Conservation (phyloP, 179 eudicot species). For the Corrigiola litoralis region DNA sequence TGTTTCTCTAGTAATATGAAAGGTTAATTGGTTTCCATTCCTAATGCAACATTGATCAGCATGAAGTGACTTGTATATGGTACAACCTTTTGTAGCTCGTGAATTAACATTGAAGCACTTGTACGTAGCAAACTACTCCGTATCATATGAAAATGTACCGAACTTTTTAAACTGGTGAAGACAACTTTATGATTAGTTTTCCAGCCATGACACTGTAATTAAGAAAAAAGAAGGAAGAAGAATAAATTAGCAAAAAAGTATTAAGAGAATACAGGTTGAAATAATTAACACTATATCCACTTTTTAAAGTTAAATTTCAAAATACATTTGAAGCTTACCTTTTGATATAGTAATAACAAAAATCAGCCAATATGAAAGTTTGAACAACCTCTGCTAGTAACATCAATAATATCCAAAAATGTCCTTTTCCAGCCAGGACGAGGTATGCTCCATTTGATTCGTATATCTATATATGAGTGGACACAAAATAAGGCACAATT, state of each 20-base stretch:
- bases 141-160: background rate
- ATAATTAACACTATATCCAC: background rate
- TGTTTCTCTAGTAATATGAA: too few species aligned
- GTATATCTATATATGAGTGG: slow-evolving; percentile 39
- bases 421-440: slow-evolving; percentile 50
- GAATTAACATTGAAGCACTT: too few species aligned
- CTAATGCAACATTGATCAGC: too few species aligned
- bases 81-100: too few species aligned
- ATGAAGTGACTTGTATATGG: too few species aligned
- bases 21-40: too few species aligned
- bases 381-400: slow-evolving; percentile 61
- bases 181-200: slow-evolving; percentile 44
- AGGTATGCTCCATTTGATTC: slow-evolving; percentile 51
- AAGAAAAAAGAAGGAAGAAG: background rate
- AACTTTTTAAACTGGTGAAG: slow-evolving; percentile 37
- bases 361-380: slow-evolving; percentile 80
- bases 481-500: background rate
- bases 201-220: slow-evolving; percentile 53
- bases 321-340: slow-evolving; percentile 34
- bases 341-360: slow-evolving; percentile 79
- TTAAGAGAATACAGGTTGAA: too few species aligned
- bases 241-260: background rate
- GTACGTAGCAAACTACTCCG: too few species aligned
- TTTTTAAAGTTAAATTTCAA: background rate
- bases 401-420: slow-evolving; percentile 50